These are phyloP conservation scores for Populus hybrid DNA, from an alignment of 441 rosid genomes.

Conservation along the genomic window DNA sequence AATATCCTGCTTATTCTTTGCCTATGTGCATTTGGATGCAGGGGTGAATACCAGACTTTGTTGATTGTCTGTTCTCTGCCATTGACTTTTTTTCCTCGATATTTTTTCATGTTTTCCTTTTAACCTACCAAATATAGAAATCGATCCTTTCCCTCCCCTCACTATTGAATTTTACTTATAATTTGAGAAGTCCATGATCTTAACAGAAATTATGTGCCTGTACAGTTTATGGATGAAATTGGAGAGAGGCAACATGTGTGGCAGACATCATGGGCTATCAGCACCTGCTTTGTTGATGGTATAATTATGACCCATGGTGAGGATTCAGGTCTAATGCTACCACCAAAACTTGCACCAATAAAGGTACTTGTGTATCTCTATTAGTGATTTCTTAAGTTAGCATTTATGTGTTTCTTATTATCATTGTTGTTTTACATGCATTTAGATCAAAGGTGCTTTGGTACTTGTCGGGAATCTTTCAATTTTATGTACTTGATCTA, in stretches of 20 bases:
- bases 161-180: not conserved
- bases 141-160: not conserved
- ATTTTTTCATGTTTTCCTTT: not conserved
- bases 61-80: not conserved
- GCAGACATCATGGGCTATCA: constrained; percentile 98
- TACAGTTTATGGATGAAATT: constrained; percentile 83
- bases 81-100: not conserved
- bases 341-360: constrained; percentile 82
- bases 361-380: constrained; percentile 45
- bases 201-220: constrained; percentile 13
- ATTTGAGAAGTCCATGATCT: not conserved
- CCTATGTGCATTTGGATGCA: not conserved
- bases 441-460: not conserved
- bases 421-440: not conserved
- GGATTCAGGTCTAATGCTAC: constrained; percentile 92
- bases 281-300: constrained; percentile 91
- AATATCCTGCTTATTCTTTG: not conserved
- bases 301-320: constrained; percentile 98
- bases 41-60: not conserved
- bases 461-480: not conserved
- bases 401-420: not conserved
- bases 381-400: not conserved
- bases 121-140: not conserved
- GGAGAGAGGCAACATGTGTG: constrained; percentile 89
- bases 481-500: not conserved